phyloP scores from a whole-genome alignment of 148 eudicot species.

The Camellia japonica region DNA sequence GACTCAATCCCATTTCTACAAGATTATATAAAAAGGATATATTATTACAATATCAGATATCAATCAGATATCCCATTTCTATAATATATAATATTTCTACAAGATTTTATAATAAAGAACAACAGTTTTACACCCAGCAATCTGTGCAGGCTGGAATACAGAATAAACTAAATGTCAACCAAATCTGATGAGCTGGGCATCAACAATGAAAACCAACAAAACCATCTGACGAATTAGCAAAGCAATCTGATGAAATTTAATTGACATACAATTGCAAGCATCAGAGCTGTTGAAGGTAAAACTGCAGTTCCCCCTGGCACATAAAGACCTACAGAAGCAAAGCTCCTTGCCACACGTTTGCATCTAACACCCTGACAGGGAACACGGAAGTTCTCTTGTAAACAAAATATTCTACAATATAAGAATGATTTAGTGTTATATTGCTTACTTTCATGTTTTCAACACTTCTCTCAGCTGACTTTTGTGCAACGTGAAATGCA shows the following conservation, averaged over 20 bases:
- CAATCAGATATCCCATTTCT: too few relatives aligned
- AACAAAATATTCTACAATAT: conserved; percentile 21
- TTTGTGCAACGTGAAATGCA: conserved; percentile 95
- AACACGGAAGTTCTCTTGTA: background rate
- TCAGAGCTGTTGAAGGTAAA: conserved; percentile 94
- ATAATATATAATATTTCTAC: too few relatives aligned
- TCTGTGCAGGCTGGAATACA: conserved; percentile 80
- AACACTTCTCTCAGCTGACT: conserved; percentile 63
- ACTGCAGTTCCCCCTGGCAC: conserved; percentile 99
- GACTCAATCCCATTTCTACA: too few relatives aligned
- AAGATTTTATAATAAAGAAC: too few relatives aligned
- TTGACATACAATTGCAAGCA: conserved; percentile 90
- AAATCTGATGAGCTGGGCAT: conserved; percentile 1
- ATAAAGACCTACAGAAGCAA: conserved; percentile 91
- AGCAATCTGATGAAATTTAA: conserved; percentile 2
- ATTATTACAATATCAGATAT: too few relatives aligned
- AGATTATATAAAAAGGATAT: too few relatives aligned
- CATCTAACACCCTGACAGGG: conserved; percentile 86
- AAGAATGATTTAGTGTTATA: conserved; percentile 8
- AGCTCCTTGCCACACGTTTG: conserved; percentile 90
- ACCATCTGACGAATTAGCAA: conserved; percentile 8
- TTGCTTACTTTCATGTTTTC: conserved; percentile 86
- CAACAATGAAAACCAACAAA: conserved; percentile 7
- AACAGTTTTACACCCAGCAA: conserved; percentile 83
- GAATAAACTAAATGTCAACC: conserved; percentile 14